These are phyloP conservation scores for Camelina neglecta DNA, from an alignment of 345 rosid species.

Conservation along the genomic window DNA sequence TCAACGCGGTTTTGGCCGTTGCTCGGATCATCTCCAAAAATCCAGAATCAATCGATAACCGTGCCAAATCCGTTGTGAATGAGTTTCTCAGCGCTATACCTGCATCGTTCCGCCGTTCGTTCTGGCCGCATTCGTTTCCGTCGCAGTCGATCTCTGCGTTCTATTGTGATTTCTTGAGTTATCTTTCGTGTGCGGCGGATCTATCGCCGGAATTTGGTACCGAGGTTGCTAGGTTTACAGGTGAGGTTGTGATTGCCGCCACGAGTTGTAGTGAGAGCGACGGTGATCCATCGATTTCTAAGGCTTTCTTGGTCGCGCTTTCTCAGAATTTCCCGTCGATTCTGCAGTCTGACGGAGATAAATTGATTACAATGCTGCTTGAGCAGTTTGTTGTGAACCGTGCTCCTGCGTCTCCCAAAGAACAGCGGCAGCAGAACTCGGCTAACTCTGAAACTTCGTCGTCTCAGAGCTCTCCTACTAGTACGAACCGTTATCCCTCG, in stretches of 20 bases:
- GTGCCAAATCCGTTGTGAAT: conserved; percentile 62
- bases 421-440: conserved; percentile 48
- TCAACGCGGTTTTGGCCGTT: conserved; percentile 85
- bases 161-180: conserved; percentile 66
- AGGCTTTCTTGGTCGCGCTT: conserved; percentile 72
- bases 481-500: conserved; percentile 46
- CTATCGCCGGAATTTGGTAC: conserved; percentile 61
- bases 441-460: conserved; percentile 62
- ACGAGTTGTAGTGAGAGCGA: conserved; percentile 42
- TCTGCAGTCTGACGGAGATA: conserved; percentile 67
- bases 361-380: conserved; percentile 61
- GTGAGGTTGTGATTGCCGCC: conserved; percentile 68
- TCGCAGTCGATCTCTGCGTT: conserved; percentile 63
- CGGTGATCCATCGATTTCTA: conserved; percentile 57
- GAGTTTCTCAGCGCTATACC: conserved; percentile 79
- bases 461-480: conserved; percentile 75
- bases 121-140: conserved; percentile 87
- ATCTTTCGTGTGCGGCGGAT: conserved; percentile 58
- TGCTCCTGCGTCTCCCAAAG: conserved; percentile 53
- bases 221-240: conserved; percentile 70
- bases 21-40: conserved; percentile 76
- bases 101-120: conserved; percentile 67
- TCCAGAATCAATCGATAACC: conserved; percentile 51
- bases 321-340: conserved; percentile 76
- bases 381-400: conserved; percentile 61